Base-by-base conservation (phyloP, 371 early-diverging fungal species). In the Mucor velutinosus region DNA sequence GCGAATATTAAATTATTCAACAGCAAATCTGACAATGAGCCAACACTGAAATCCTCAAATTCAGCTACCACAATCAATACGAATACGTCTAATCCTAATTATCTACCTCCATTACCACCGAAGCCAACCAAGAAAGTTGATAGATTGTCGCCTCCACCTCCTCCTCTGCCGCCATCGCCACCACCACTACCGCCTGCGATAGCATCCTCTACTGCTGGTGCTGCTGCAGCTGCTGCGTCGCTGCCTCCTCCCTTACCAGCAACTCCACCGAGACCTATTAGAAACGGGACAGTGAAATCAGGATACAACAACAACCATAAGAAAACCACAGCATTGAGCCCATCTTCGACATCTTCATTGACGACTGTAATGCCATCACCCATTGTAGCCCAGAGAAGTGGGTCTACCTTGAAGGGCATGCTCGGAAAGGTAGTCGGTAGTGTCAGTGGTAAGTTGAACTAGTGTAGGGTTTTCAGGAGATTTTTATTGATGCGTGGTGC, bases 371-470 rank as follows among this genome's bases (percentile, higher is more conserved):
- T n/a, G 7, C 37, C 58, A 11, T 47, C 69, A 15, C 69, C 69
- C 0, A 72, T 72, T 51, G 33, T 53, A 29, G 73, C 69, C 21
- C 73, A 72, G 45, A 72, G 62, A 55, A 68, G 73, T 65, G 73
- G 73, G 4, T 67, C 76, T 12, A 75, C 90, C 14, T 78, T 90
- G 57, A 90, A 90, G 68, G 87, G 84, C 1, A 88, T 88, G 49
- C 74, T 90, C 30, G 88, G 82, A 62, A 87, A 85, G 71, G 78
- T 90, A 56, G 88, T 87, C 56, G 86, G 76, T 32, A 77, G 79
- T 53, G 75, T 87, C 64, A 72, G 77, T 76, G 82, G 80, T 85
- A 75, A 79, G 82, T 49, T 61, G 1, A 32, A 21, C 4, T 49
- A 10, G 5, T 23, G 5, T 23, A 21, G 3, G 41, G 29, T 19